Conservation (phyloP, 768 basidiomycete genomes). For the Lactifluus volemus region DNA sequence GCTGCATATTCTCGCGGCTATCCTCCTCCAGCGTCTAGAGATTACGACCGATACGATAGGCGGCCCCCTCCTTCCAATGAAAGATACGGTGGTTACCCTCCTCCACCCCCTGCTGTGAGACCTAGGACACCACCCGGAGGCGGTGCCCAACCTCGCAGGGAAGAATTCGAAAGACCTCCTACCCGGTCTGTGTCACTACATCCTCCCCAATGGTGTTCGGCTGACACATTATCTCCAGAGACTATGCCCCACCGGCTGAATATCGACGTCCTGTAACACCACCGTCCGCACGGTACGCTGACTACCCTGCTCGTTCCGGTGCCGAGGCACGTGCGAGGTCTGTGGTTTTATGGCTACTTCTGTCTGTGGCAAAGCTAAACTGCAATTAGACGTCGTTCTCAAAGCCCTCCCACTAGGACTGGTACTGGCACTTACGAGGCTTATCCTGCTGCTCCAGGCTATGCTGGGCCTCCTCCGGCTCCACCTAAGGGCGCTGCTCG, state of each 20-base stretch:
- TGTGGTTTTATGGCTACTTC: background rate
- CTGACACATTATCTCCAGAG: constrained; percentile 10
- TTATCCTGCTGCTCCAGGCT: constrained; percentile 17
- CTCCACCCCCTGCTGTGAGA: constrained; percentile 33
- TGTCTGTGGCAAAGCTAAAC: background rate
- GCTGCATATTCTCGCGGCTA: constrained; percentile 47
- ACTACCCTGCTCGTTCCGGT: constrained; percentile 22
- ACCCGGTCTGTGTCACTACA: constrained; percentile 7
- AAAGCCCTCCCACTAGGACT: constrained; percentile 21
- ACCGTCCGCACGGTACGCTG: constrained; percentile 20
- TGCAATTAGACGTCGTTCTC: constrained; percentile 19
- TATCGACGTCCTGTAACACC: constrained; percentile 23
- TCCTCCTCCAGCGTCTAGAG: constrained; percentile 37
- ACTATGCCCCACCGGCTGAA: constrained; percentile 19
- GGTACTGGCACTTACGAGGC: constrained; percentile 20
- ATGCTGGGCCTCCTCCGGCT: constrained; percentile 17
- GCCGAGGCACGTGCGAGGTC: constrained; percentile 18
- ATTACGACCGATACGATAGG: constrained; percentile 52
- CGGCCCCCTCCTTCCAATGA: constrained; percentile 37
- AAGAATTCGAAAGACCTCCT: constrained; percentile 26
- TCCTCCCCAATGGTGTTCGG: background rate
- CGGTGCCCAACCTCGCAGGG: constrained; percentile 21
- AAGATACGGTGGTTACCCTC: constrained; percentile 32
- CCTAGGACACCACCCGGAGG: constrained; percentile 20
- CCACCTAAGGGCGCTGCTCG: constrained; percentile 20